Evolutionary conservation across 2,329 filamentous ascomycete genomes (phyloP), one percentile per base, ranked within the genome.

Genomic region (Berkeleyomyces rouxiae): DNA sequence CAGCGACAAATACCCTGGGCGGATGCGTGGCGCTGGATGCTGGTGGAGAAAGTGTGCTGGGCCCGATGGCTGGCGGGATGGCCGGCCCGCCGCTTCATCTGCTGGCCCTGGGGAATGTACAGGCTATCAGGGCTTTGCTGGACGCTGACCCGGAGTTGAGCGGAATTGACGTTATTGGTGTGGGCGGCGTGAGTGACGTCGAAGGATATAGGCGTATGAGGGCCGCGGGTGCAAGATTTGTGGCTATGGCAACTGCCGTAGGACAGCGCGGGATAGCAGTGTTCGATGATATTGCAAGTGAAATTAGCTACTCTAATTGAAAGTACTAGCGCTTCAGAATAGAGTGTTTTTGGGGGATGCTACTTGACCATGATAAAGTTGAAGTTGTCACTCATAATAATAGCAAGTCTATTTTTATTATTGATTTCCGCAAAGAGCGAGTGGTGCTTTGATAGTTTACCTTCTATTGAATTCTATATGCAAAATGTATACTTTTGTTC

Each of bases 51-150:
- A 58, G 64, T 2, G 61, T 42, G 6, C 80, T 83, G 1, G 80
- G 79, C 0, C 77, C 75, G 2, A 73, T 70, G 0, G 76, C 88
- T 2, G 88, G 87, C 0, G 88, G 87, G 0, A 76, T 91, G 73
- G 87, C 85, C 0, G 88, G 88, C 0, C 78, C 85, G 9, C 79
- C 86, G 16, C 72, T 92, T 51, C 88, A 91, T 71, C 83, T 86
- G 0, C 73, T 92, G 0, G 84, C 87, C 0, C 71, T 92, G 39
- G 88, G 88, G 0, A 92, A 91, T 67, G 87, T 91, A 40, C 76
- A 76, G n/a, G 84, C 81, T 0, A 77, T 92, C n/a, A 73, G 83
- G 23, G 71, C 70, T 23, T 70, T 87, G 72, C 70, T 91, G 13
- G 80, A 85, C 66, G 71, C 73, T 42, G 68, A 76, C 11, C 68